Percentiles rank a stretch among this genome's conserved stretches.
phyloP scores from a whole-genome alignment of 176 grass and related monocot species.

The Eleusine indica region DNA sequence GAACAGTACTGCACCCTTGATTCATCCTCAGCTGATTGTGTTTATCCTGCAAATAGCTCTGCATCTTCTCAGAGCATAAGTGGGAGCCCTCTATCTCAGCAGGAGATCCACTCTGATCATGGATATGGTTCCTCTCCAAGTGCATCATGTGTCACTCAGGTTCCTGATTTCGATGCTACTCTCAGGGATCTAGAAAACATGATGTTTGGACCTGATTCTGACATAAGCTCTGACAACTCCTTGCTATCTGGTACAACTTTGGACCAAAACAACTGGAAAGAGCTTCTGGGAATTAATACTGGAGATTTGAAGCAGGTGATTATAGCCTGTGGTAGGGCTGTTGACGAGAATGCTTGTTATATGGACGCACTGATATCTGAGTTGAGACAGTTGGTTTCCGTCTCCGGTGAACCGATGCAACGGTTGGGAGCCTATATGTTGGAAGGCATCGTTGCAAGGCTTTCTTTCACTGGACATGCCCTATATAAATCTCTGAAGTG shows the following conservation, averaged over 20 bases:
- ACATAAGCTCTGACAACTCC: constrained; percentile 47
- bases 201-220: constrained; percentile 75
- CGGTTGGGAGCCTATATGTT: constrained; percentile 82
- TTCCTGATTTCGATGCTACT: constrained; percentile 49
- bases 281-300: constrained; percentile 64
- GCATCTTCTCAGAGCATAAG: constrained; percentile 59
- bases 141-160: constrained; percentile 77
- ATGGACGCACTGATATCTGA: constrained; percentile 59
- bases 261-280: constrained; percentile 66
- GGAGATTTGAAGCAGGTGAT: constrained; percentile 73
- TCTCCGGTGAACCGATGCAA: constrained; percentile 73
- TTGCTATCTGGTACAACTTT: constrained; percentile 31
- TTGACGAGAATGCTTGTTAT: constrained; percentile 54
- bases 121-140: constrained; percentile 73
- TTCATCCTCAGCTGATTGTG: constrained; percentile 57
- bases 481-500: constrained; percentile 82
- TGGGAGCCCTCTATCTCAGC: constrained; percentile 70
- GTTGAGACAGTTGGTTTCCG: constrained; percentile 66
- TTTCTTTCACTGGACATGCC: constrained; percentile 59
- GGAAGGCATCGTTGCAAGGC: constrained; percentile 74
- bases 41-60: constrained; percentile 61
- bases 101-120: constrained; percentile 66
- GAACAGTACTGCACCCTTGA: constrained; percentile 79
- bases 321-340: constrained; percentile 73
- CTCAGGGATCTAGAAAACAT: constrained; percentile 70